A percentile compares a stretch with the other conserved stretches of the same genome.
Conservation (phyloP, 169 alveolate species). For the Besnoitia besnoiti region DNA sequence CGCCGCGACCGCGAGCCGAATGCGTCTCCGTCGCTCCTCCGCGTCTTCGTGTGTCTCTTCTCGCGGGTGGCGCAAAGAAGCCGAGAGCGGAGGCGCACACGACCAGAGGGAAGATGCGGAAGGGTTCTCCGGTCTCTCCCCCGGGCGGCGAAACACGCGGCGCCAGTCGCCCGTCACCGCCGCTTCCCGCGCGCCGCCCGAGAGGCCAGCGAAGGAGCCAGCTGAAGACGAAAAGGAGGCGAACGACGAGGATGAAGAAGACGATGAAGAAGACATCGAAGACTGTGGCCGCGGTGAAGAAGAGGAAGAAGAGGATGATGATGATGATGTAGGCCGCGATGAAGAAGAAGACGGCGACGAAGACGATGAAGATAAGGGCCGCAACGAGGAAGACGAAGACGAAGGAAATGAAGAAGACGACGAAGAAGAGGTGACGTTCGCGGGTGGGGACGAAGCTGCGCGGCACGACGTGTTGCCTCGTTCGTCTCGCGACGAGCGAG, state of each 20-base stretch:
- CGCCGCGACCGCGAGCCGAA: constrained; percentile 16
- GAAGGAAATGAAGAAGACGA: background rate
- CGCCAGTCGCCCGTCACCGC: background rate
- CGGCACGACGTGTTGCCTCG: background rate
- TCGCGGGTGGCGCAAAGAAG: no score
- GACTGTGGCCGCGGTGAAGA: background rate
- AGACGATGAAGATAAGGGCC: background rate
- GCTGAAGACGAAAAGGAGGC: background rate
- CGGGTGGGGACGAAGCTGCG: background rate
- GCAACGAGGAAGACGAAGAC: background rate
- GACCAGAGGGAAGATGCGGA: no score
- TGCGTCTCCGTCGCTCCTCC: constrained; percentile 20
- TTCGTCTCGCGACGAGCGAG: background rate
- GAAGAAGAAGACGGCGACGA: background rate
- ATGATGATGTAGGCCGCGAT: background rate
- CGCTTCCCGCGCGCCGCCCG: background rate
- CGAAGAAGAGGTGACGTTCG: background rate
- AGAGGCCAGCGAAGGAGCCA: background rate
- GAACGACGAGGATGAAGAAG: background rate
- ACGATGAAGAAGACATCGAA: background rate
- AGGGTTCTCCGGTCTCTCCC: no score
- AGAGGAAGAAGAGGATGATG: background rate
- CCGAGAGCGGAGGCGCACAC: no score
- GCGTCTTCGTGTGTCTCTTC: background rate
- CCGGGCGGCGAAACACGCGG: no score